Evolutionary conservation across 1,284 basidiomycete species (phyloP), one percentile per base, ranked within the genome.

Genomic region (Neotropicomus parvogracilis): DNA sequence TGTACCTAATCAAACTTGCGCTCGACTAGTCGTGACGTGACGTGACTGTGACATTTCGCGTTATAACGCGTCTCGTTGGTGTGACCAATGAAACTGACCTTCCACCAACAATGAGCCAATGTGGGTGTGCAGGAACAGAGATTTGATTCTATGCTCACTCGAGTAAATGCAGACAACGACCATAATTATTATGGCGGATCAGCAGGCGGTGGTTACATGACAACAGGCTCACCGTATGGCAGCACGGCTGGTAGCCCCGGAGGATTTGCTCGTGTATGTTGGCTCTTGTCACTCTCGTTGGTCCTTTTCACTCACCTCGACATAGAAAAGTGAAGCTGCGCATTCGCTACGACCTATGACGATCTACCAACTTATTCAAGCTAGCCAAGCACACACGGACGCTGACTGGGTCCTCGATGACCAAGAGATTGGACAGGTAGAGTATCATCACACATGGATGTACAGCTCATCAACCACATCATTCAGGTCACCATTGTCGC

Each of bases 401-500:
- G 85, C 91, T 2, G 91, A 95, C 44, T 95, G 93, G 80, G 77
- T 75, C 46, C 78, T 97, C 40, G 92, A 95, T 54, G 85, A 83
- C 17, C 70, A 77, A 6, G 91, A 95, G 54, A 75, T 95, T 48
- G 85, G 85, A 44, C 89, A 93, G 67, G 91, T 91, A 54, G 49
- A 75, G 12, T 69, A 2, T 17, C 17, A 27, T 14, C 39, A 6
- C 20, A 14, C 11, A 10, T 14, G 42, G 2, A 46, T 29, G 27
- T 20, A 16, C 27, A 20, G 10, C 13, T 9, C 41, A 32, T 26
- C 39, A 3, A 50, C 16, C 9, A 32, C 44, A 36, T 34, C 42
- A 6, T 50, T 11, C 24, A 88, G 85, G 70, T 87, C 6, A 81
- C 82, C 1, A 64, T 95, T 44, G 88, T 98, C n/a, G 95, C 82